Conservation (phyloP, 2,329 filamentous ascomycete genomes). For the Diaporthe sp. region DNA sequence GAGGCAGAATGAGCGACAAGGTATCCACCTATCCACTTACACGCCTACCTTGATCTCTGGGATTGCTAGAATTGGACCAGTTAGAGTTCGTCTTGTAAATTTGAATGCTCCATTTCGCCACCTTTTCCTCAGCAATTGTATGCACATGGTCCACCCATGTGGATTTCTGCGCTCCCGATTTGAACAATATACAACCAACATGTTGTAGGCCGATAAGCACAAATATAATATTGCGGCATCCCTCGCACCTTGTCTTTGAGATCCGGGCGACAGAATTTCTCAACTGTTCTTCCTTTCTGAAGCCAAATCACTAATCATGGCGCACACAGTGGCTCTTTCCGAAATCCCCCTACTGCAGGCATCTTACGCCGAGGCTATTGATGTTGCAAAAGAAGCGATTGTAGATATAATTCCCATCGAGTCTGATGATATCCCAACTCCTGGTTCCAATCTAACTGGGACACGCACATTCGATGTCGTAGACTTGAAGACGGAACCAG, state of each 20-base stretch:
- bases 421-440: not conserved
- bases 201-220: not conserved
- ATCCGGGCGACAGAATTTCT: no score
- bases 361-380: not conserved
- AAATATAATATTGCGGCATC: not conserved
- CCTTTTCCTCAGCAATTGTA: no score
- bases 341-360: not conserved
- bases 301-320: not conserved
- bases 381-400: not conserved
- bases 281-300: not conserved
- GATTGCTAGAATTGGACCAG: not conserved
- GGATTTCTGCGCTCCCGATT: not conserved
- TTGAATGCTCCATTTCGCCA: not conserved
- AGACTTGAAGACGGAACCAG: not conserved
- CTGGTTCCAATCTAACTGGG: not conserved
- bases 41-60: not conserved
- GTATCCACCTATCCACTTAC: slow-evolving; percentile 15
- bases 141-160: not conserved
- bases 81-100: not conserved
- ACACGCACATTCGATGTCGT: not conserved
- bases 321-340: not conserved
- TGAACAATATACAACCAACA: not conserved
- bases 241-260: not conserved
- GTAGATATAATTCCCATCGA: not conserved
- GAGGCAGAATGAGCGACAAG: not conserved